Base-by-base conservation (phyloP, 2,329 filamentous ascomycete species). In the Trichoderma semiorbis region DNA sequence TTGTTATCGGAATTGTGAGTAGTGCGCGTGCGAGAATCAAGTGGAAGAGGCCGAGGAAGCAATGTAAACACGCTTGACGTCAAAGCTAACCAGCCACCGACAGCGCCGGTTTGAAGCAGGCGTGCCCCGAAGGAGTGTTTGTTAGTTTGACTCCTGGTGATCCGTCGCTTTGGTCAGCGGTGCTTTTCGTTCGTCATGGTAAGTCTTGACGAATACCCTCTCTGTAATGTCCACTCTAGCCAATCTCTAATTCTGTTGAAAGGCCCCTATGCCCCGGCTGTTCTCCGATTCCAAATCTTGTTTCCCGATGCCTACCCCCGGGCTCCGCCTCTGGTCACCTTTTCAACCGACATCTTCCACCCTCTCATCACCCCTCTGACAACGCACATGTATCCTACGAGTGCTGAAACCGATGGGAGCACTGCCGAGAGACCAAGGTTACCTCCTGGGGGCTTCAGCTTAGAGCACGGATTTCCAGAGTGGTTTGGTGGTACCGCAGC, bases 311-410 rank as follows among this genome's bases (percentile, higher is more conserved):
- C 88, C 50, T 98, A 97, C 79, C 95, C 95, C 14, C 83, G 86
- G 66, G 83, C 93, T 24, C 93, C 95, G 65, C 96, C 96, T 11
- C 85, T 95, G 21, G 89, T 99, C 75, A 95, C 92, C 69, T 97
- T 99, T 81, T 89, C 90, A 60, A 97, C 93, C 76, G 95, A 98
- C 79, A 92, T 98, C 75, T 99, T 98, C 81, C 95, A 99, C 80
- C 95, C 95, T 21, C 86, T 99, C 55, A 91, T 98, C 75, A 94
- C 95, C 8, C 95, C 96, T 47, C 86, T 97, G 73, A 97, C 94
- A n/a, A 97, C 94, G 4, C 97, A 97, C 82, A 96, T 93, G 79
- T 97, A 97, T 84, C 92, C 93, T 55, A 94, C 93, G 73, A 91
- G 92, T 71, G 89, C 92, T 43, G 89, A 92, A 73, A 91, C 90